Percentiles rank a stretch among this genome's conserved stretches.
These are phyloP conservation scores for Pseudogymnoascus sp. DNA, from an alignment of 2,329 filamentous ascomycete species.

Conservation along the genomic window DNA sequence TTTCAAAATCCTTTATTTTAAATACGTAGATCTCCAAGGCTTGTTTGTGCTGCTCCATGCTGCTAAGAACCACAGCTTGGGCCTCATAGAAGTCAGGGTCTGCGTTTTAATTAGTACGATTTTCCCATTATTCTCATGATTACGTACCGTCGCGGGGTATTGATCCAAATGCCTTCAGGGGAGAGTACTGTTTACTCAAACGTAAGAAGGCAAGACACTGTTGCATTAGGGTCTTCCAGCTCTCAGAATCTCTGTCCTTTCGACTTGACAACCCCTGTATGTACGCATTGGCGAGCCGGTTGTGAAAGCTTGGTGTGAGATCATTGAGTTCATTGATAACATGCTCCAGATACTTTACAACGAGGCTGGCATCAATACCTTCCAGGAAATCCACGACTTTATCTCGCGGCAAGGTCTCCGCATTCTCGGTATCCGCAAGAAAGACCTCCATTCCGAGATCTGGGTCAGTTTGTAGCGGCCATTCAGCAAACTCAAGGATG, in stretches of 20 bases:
- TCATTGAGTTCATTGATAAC: conserved; percentile 83
- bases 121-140: not conserved
- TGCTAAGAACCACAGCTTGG: conserved; percentile 82
- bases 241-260: conserved; percentile 35
- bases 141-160: conserved; percentile 70
- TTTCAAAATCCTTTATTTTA: conserved; percentile 75
- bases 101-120: conserved; percentile 29
- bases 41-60: conserved; percentile 92
- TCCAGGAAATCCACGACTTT: conserved; percentile 68
- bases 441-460: conserved; percentile 87
- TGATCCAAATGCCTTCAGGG: conserved; percentile 65
- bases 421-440: conserved; percentile 86
- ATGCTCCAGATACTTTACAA: conserved; percentile 81
- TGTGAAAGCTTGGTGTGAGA: conserved; percentile 76
- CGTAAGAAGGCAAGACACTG: conserved; percentile 68
- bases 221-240: conserved; percentile 51
- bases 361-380: conserved; percentile 59
- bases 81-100: conserved; percentile 83
- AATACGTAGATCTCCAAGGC: conserved; percentile 97
- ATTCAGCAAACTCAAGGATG: conserved; percentile 83
- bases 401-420: conserved; percentile 76
- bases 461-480: conserved; percentile 69
- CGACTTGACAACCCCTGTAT: conserved; percentile 39
- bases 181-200: conserved; percentile 71
- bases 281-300: conserved; percentile 68